Evolutionary conservation across 208 protist species (phyloP).

Genomic region (Phytomonas sp.): DNA sequence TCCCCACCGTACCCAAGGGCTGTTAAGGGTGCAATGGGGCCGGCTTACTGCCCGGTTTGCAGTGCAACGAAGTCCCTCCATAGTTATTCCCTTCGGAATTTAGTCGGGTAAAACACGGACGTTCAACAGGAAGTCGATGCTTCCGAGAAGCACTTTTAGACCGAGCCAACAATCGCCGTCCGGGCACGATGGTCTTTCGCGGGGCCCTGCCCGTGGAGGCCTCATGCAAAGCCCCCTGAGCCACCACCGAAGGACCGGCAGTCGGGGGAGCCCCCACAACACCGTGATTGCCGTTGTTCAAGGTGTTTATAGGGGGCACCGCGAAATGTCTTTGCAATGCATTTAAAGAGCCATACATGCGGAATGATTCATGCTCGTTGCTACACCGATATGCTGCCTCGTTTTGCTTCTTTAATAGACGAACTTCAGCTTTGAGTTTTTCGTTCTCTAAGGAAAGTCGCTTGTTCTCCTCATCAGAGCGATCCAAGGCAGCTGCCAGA

Average conservation of each 20-base stretch:
- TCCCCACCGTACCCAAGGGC: background rate
- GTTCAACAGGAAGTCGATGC: background rate
- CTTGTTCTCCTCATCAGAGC: slow-evolving; percentile 2
- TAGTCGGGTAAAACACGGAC: background rate
- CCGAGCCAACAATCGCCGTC: background rate
- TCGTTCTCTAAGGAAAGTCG: background rate
- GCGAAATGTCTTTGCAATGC: background rate
- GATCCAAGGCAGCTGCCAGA: slow-evolving; percentile 1
- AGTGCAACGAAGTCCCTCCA: background rate
- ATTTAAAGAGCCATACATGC: background rate
- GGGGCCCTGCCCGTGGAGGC: background rate
- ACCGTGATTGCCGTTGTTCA: background rate
- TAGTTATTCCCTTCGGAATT: background rate
- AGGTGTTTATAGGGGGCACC: background rate
- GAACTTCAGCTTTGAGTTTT: background rate
- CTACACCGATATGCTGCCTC: background rate
- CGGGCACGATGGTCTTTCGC: background rate
- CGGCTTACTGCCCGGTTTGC: background rate
- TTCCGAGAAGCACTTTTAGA: background rate
- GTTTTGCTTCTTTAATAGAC: background rate
- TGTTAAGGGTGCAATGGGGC: background rate
- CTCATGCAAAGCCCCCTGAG: background rate
- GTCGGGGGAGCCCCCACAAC: background rate
- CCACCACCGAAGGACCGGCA: background rate
- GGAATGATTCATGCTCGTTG: background rate